These are phyloP conservation scores for Fusarium heterosporum DNA, from an alignment of 2,329 filamentous ascomycete genomes.

Conservation along the genomic window DNA sequence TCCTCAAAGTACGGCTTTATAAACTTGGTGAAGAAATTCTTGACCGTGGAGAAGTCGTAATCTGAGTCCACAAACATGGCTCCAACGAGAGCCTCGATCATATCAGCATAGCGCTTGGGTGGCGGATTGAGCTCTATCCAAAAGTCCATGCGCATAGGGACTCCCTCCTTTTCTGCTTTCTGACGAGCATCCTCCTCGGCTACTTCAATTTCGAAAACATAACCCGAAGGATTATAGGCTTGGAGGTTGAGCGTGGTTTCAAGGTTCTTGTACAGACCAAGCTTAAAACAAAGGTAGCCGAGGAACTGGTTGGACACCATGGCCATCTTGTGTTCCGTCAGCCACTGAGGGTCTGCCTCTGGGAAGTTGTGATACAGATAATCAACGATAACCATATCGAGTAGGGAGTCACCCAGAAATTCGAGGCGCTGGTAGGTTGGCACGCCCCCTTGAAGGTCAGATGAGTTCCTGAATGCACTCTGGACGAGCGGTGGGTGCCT, in stretches of 20 bases:
- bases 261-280: slow-evolving; percentile 82
- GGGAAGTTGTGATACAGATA: slow-evolving; percentile 83
- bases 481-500: slow-evolving; percentile 79
- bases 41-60: slow-evolving; percentile 80
- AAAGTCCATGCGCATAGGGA: slow-evolving; percentile 65
- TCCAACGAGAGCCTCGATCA: slow-evolving; percentile 89
- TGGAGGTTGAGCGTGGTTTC: slow-evolving; percentile 61
- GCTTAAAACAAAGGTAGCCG: slow-evolving; percentile 80
- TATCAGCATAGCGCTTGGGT: slow-evolving; percentile 83
- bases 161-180: slow-evolving; percentile 50
- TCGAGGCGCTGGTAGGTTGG: slow-evolving; percentile 92
- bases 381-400: slow-evolving; percentile 87
- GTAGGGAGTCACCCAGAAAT: slow-evolving; percentile 88
- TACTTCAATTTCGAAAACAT: slow-evolving; percentile 69
- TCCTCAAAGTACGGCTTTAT: slow-evolving; percentile 84
- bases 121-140: slow-evolving; percentile 74
- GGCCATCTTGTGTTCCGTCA: slow-evolving; percentile 99
- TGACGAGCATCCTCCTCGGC: slow-evolving; percentile 54
- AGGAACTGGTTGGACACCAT: slow-evolving; percentile 98
- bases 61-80: slow-evolving; percentile 91
- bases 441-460: slow-evolving; percentile 81
- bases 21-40: slow-evolving; percentile 79
- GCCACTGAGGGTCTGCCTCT: slow-evolving; percentile 89
- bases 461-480: slow-evolving; percentile 90
- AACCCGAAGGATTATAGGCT: slow-evolving; percentile 62